phyloP scores from a whole-genome alignment of 2,329 filamentous ascomycete species.

The Colletotrichum ledebouriae region DNA sequence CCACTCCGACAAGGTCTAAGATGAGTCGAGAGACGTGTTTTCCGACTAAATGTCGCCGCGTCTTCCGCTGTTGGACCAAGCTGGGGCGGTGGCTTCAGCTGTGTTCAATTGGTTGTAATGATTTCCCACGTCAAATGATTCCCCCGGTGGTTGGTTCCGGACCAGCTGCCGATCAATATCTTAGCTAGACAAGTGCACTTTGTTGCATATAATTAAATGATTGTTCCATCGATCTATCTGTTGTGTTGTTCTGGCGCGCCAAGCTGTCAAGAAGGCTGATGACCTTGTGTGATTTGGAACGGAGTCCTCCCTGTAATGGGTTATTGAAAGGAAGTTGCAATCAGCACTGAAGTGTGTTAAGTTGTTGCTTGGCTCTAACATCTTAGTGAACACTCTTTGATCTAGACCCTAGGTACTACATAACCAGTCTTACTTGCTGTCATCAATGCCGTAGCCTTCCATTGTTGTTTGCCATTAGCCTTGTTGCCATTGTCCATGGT shows the following conservation, averaged over 20 bases:
- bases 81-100: not conserved
- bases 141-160: slow-evolving; percentile 35
- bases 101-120: slow-evolving; percentile 35
- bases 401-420: no score
- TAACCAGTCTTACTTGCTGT: no score
- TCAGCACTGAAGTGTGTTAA: no score
- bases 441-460: no score
- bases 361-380: no score
- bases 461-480: no score
- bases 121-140: slow-evolving; percentile 42
- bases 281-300: no score
- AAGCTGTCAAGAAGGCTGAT: no score
- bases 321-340: no score
- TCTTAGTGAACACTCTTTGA: no score
- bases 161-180: slow-evolving; percentile 20
- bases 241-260: not conserved
- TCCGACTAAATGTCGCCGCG: not conserved
- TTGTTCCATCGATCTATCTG: not conserved
- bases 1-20: slow-evolving; percentile 34
- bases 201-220: slow-evolving; percentile 35
- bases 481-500: no score
- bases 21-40: not conserved
- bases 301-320: no score
- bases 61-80: not conserved
- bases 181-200: slow-evolving; percentile 34